These are phyloP conservation scores for Epichloe sp. DNA, from an alignment of 2,329 filamentous ascomycete genomes.

Conservation along the genomic window DNA sequence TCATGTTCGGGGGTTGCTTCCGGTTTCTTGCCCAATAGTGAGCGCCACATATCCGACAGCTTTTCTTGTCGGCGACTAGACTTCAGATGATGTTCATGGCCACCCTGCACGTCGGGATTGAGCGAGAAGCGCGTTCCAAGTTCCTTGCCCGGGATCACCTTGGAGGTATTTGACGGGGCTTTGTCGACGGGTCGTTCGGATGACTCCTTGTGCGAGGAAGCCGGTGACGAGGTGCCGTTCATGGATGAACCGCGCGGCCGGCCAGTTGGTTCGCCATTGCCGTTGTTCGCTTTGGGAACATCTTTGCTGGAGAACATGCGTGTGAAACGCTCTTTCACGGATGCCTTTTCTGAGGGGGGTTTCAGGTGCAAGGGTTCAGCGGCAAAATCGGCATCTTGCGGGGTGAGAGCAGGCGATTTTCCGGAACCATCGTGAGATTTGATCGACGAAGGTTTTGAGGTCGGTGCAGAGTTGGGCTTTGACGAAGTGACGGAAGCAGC, in stretches of 20 bases:
- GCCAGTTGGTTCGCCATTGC: constrained; percentile 20
- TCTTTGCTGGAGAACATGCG: constrained; percentile 54
- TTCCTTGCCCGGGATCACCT: constrained; percentile 20
- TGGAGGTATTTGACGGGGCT: constrained; percentile 16
- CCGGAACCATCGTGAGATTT: constrained; percentile 29
- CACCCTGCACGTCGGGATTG: constrained; percentile 43
- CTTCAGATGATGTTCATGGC: constrained; percentile 79
- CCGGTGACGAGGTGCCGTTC: constrained; percentile 22
- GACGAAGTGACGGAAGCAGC: constrained; percentile 3
- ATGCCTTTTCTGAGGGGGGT: constrained; percentile 37
- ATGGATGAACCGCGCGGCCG: constrained; percentile 23
- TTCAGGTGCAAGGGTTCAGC: constrained; percentile 15
- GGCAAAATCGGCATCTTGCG: constrained; percentile 24
- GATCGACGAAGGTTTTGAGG: constrained; percentile 6
- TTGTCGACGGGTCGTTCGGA: constrained; percentile 15
- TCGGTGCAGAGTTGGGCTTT: constrained; percentile 5
- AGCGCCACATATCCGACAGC: constrained; percentile 79
- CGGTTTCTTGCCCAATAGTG: constrained; percentile 73
- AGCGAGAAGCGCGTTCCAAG: constrained; percentile 37
- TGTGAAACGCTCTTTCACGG: constrained; percentile 50
- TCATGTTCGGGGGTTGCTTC: constrained; percentile 66
- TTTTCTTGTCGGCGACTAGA: constrained; percentile 90
- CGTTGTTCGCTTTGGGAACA: constrained; percentile 20
- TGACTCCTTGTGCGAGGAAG: constrained; percentile 31
- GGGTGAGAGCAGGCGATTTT: constrained; percentile 26